Percentiles rank a stretch among this genome's conserved stretches.
These are phyloP conservation scores for Colletotrichum nymphaeae DNA, from an alignment of 2,329 filamentous ascomycete species.

Conservation along the genomic window DNA sequence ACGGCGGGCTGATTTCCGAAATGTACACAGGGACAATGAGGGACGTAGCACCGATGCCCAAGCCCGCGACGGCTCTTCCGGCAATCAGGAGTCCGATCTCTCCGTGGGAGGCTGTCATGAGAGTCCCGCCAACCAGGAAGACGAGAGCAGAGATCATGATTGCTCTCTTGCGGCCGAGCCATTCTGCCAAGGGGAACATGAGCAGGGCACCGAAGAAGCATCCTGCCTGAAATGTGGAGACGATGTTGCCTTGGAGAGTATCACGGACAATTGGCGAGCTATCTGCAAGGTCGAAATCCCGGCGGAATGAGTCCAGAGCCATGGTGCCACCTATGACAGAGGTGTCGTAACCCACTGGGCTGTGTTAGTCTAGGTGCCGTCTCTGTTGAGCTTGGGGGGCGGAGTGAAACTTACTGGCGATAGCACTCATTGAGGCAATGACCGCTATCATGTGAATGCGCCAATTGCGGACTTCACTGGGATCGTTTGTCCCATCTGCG, in stretches of 20 bases:
- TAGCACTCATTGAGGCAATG: constrained; percentile 39
- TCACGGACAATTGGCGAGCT: constrained; percentile 26
- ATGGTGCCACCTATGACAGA: constrained; percentile 40
- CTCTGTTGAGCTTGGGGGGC: neutral
- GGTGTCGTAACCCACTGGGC: constrained; percentile 6
- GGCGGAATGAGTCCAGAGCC: constrained; percentile 38
- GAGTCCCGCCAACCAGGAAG: constrained; percentile 59
- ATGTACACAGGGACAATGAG: constrained; percentile 69
- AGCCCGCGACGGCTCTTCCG: constrained; percentile 63
- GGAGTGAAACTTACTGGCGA: constrained; percentile 34
- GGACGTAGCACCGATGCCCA: constrained; percentile 60
- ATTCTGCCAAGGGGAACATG: constrained; percentile 66
- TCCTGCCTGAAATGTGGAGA: constrained; percentile 64
- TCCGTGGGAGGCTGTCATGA: constrained; percentile 45
- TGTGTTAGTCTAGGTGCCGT: neutral
- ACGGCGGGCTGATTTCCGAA: constrained; percentile 65
- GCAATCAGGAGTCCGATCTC: constrained; percentile 66
- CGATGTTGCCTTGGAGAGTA: constrained; percentile 44
- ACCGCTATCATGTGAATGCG: constrained; percentile 39
- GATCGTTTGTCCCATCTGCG: constrained; percentile 23
- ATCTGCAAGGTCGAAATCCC: constrained; percentile 35
- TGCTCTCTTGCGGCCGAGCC: constrained; percentile 63
- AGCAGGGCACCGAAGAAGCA: constrained; percentile 65
- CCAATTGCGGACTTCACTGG: constrained; percentile 35
- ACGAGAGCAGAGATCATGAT: constrained; percentile 63